Percentiles rank a stretch among this genome's conserved stretches.
phyloP scores from a whole-genome alignment of 1,284 basidiomycete genomes.

The Pyrrhoderma noxium region DNA sequence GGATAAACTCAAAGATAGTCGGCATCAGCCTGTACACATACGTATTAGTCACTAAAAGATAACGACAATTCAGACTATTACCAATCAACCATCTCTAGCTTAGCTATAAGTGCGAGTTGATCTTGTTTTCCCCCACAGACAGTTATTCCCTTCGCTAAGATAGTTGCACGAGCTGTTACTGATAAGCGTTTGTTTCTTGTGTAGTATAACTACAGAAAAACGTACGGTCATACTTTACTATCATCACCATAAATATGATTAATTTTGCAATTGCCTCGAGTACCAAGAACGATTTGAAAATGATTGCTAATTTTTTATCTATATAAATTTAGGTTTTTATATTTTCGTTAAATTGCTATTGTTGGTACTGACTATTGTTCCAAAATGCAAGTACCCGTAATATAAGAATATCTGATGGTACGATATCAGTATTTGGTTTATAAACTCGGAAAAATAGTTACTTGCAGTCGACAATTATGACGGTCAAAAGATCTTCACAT shows the following conservation, averaged over 20 bases:
- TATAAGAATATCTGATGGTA: slow-evolving; percentile 2
- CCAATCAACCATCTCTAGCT: neutral
- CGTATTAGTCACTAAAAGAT: neutral
- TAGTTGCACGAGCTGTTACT: too few species aligned
- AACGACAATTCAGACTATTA: neutral
- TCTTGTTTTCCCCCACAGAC: neutral
- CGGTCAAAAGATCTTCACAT: too few species aligned
- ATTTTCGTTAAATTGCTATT: neutral
- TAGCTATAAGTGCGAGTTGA: neutral
- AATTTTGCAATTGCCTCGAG: neutral
- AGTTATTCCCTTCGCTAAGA: slow-evolving; percentile 1
- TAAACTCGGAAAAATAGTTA: too few species aligned
- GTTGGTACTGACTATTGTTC: neutral
- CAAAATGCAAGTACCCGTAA: slow-evolving; percentile 4
- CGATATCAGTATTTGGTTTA: too few species aligned
- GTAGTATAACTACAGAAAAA: too few species aligned
- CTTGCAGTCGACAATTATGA: too few species aligned
- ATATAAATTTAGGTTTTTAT: neutral
- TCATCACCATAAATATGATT: neutral
- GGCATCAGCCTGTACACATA: neutral
- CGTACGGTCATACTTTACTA: neutral
- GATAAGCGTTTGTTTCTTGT: too few species aligned
- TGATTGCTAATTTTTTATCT: slow-evolving; percentile 1
- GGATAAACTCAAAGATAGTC: neutral
- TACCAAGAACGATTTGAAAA: neutral